These are phyloP conservation scores for Talaromyces atroroseus DNA, from an alignment of 2,329 filamentous ascomycete genomes.

Conservation along the genomic window DNA sequence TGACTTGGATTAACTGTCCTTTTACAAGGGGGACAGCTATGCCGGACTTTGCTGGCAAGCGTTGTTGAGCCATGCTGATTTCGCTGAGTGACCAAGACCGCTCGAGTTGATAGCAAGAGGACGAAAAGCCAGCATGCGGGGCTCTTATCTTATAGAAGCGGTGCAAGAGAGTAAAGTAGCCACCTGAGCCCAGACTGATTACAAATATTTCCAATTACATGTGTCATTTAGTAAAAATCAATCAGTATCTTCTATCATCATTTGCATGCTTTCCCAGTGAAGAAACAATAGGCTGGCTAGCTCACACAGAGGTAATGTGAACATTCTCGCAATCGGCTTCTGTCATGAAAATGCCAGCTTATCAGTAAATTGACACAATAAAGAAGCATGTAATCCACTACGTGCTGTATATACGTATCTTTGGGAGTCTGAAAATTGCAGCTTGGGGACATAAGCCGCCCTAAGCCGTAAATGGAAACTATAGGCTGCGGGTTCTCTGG, in stretches of 20 bases:
- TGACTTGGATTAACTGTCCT: slow-evolving; percentile 40
- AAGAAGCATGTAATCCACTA: background rate
- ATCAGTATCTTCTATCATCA: background rate
- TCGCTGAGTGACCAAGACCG: background rate
- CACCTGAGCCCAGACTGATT: background rate
- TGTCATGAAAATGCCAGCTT: background rate
- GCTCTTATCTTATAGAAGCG: background rate
- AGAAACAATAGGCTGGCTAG: background rate
- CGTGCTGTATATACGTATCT: background rate
- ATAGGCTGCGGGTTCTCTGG: background rate
- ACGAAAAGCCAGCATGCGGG: too few species aligned
- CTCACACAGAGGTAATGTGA: background rate
- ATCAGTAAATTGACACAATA: background rate
- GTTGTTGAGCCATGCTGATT: background rate
- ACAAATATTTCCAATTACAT: too few species aligned
- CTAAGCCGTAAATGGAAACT: background rate
- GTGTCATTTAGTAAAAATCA: too few species aligned
- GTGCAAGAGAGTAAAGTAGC: background rate
- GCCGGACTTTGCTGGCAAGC: slow-evolving; percentile 39
- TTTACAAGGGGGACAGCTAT: slow-evolving; percentile 34
- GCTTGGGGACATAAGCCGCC: background rate
- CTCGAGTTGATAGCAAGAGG: background rate
- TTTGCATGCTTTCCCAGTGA: background rate
- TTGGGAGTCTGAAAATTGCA: background rate
- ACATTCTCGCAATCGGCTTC: background rate